Base-by-base conservation (phyloP, 345 rosid genomes). In the Citrus reticulata region DNA sequence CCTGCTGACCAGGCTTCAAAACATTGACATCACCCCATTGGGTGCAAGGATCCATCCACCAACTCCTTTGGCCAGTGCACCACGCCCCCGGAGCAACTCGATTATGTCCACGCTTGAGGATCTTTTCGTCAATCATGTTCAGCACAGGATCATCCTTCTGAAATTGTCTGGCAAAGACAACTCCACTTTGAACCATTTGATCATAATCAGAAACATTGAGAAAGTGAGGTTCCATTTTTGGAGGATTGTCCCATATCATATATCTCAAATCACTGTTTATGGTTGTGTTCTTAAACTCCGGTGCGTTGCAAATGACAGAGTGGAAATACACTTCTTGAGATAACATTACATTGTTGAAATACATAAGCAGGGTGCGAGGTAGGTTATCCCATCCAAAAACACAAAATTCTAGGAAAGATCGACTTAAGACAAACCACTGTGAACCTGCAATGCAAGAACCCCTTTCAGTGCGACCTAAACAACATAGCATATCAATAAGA, bases 231-330 rank as follows among this genome's bases (percentile, higher is more conserved):
- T 93, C 97, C 98, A 93, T 94, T 84, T 92, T 93, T 0, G 98
- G 98, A 25, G 99, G 98, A 84, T 89, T 93, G 83, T 97, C 99
- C 99, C 99, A 97, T 51, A 94, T 85, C 95, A 92, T 92, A 77
- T 87, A 97, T 39, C 98, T 83, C 72, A 97, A 88, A 82, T 97
- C 97, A 20, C 87, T 87, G 83, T 94, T 97, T 42, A 97, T 87
- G 5, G 95, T 92, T 1, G 98, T 91, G 81, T 97, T 94, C 86
- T 82, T 92, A 81, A 90, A 97, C 88, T 91, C 95, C 0, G 90
- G 97, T 3, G 98, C 81, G 76, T 94, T 97, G 96, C 99, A 97
- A 35, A 97, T 80, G 22, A 97, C 98, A 0, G 99, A 84, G 77
- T 97, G 98, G 87, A 97, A 94, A 82, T 97, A 97, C 69, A 90